These are phyloP conservation scores for Candolleomyces eurysporus DNA, from an alignment of 768 basidiomycete genomes.

Conservation along the genomic window DNA sequence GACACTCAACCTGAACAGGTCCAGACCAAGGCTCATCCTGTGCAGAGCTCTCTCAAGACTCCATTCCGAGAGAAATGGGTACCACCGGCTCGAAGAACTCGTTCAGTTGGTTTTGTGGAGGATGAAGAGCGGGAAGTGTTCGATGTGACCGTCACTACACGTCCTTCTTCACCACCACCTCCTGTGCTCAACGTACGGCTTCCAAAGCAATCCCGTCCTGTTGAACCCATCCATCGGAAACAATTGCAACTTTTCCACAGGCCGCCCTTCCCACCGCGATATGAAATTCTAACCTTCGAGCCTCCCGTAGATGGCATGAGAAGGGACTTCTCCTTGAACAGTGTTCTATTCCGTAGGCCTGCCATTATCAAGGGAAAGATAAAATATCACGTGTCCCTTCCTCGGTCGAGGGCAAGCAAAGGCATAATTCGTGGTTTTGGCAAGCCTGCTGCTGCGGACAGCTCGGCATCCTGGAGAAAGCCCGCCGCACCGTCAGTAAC, in stretches of 20 bases:
- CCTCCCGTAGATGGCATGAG: slow-evolving; percentile 70
- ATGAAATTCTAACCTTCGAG: slow-evolving; percentile 69
- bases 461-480: slow-evolving; percentile 45
- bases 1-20: slow-evolving; percentile 19
- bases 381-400: slow-evolving; percentile 42
- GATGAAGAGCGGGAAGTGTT: slow-evolving; percentile 43
- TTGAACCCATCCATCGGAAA: slow-evolving; percentile 44
- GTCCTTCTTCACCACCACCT: slow-evolving; percentile 46
- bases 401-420: slow-evolving; percentile 25
- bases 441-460: slow-evolving; percentile 39
- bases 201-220: slow-evolving; percentile 27
- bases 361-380: slow-evolving; percentile 34
- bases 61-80: slow-evolving; percentile 51
- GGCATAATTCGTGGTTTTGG: slow-evolving; percentile 28
- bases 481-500: slow-evolving; percentile 20
- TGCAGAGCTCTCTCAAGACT: slow-evolving; percentile 17
- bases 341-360: slow-evolving; percentile 57
- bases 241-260: slow-evolving; percentile 46
- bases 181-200: slow-evolving; percentile 38
- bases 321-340: slow-evolving; percentile 62
- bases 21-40: slow-evolving; percentile 14
- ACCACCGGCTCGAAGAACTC: slow-evolving; percentile 50
- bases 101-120: slow-evolving; percentile 27
- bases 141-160: slow-evolving; percentile 44
- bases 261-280: slow-evolving; percentile 39